Conservation (phyloP, 257 asterid genomes). For the Scutellaria minor region DNA sequence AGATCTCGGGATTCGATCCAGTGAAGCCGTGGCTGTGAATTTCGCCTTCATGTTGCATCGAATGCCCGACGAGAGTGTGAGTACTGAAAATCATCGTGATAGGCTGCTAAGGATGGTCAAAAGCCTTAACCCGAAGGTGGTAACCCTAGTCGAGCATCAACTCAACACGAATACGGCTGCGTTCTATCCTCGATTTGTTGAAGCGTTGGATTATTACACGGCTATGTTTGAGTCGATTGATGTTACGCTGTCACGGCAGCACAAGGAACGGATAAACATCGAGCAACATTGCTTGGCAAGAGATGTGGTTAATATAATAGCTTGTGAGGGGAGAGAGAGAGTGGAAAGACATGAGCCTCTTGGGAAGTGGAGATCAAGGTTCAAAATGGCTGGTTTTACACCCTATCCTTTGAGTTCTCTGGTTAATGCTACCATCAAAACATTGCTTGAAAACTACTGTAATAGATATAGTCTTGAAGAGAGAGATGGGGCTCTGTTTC, state of each 20-base stretch:
- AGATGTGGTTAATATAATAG: slow-evolving; percentile 78
- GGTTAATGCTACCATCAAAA: slow-evolving; percentile 72
- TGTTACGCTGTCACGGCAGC: slow-evolving; percentile 64
- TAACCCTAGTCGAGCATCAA: slow-evolving; percentile 88
- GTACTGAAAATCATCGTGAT: slow-evolving; percentile 75
- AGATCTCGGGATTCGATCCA: slow-evolving; percentile 51
- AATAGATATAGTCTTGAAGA: slow-evolving; percentile 70
- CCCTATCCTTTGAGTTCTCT: slow-evolving; percentile 68
- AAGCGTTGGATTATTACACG: slow-evolving; percentile 70
- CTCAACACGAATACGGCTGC: slow-evolving; percentile 83
- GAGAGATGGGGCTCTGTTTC: slow-evolving; percentile 85
- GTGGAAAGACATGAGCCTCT: slow-evolving; percentile 80
- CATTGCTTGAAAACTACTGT: slow-evolving; percentile 60
- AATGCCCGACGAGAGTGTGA: slow-evolving; percentile 86
- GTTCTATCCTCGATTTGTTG: slow-evolving; percentile 78
- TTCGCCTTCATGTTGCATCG: slow-evolving; percentile 80
- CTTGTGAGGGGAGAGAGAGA: slow-evolving; percentile 81
- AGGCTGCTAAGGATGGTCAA: slow-evolving; percentile 71
- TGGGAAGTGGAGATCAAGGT: slow-evolving; percentile 79
- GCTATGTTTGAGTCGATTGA: slow-evolving; percentile 91
- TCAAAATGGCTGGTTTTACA: slow-evolving; percentile 84
- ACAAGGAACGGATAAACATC: slow-evolving; percentile 69
- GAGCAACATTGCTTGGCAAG: slow-evolving; percentile 89
- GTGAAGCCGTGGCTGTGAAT: slow-evolving; percentile 82
- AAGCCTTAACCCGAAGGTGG: slow-evolving; percentile 72